Evolutionary conservation across 116 monocot genomes (phyloP).

Genomic region (Phalaenopsis hybrid): DNA sequence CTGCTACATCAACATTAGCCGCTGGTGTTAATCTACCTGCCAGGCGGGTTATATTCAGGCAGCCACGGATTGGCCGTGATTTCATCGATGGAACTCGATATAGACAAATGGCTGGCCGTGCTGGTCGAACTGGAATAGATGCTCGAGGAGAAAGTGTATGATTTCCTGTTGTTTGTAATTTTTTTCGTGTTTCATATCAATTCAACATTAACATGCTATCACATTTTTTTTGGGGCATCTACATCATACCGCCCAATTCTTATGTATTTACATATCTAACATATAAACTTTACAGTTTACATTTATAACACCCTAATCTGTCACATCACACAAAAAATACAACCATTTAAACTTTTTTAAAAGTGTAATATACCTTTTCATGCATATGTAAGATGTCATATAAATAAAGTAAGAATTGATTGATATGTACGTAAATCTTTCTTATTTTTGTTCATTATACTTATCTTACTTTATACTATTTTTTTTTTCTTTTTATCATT

Average conservation of each 20-base stretch:
- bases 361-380: no score
- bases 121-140: conserved; percentile 97
- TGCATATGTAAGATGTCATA: no score
- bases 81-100: conserved; percentile 97
- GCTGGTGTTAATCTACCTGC: conserved; percentile 99
- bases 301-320: no score
- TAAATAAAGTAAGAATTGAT: no score
- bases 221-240: no score
- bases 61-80: conserved; percentile 95
- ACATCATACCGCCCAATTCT: no score
- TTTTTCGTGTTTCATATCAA: not conserved
- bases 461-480: not conserved
- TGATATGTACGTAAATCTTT: no score
- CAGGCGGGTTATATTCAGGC: conserved; percentile 95
- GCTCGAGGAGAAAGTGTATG: conserved; percentile 96
- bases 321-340: no score
- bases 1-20: conserved; percentile 98
- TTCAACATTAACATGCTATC: not conserved
- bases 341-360: no score
- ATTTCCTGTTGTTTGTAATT: conserved; percentile 1
- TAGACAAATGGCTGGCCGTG: conserved; percentile 99
- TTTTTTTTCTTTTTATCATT: not conserved
- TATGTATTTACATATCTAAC: no score
- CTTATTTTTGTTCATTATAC: not conserved
- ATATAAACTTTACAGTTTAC: no score